Evolutionary conservation across 139 green algal genomes (phyloP), one percentile per base, ranked within the genome.

Genomic region (Picochlorum sp.): DNA sequence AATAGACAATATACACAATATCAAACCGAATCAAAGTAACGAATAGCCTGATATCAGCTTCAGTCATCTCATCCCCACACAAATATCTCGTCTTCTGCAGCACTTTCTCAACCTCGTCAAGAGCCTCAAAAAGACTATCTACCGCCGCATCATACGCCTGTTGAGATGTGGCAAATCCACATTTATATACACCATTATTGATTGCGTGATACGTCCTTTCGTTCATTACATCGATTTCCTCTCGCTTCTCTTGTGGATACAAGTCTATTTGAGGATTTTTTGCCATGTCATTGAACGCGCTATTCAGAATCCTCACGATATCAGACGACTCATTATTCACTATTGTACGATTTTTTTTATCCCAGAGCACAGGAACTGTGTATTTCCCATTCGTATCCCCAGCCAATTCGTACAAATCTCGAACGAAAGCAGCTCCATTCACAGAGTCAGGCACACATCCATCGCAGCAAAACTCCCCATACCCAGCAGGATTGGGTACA

Each of bases 171-270:
- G 92, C 92, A 76, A 98, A 97, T 14, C 92, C 92, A 44, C 81
- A 95, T 12, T 81, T 58, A 75, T 97, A 97, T 16, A 97, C 91
- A 13, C 91, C 91, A 56, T 97, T 98, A 81, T 96, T 97, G 70
- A 98, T 95, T 26, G 24, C 51, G 4, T 71, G 61, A 54, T 95
- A 96, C 3, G 93, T 69, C 86, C 86, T 95, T 29, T 70, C 64
- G 65, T 96, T 93, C 18, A 89, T 64, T 7, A 67, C 65, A 28
- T 94, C 86, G 44, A 98, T 96, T 8, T 75, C 45, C 0, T 53
- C 10, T 1, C 72, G 45, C 50, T 93, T 68, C 1, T 69, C 33
- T 50, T 86, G 77, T 14, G 88, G 88, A 61, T 90, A 95, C 56
- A 94, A 62, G 66, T 94, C 80, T 39, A 93, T 47, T 5, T 18